These are phyloP conservation scores for Paramecium bursaria DNA, from an alignment of 73 alveolate genomes.

Conservation along the genomic window DNA sequence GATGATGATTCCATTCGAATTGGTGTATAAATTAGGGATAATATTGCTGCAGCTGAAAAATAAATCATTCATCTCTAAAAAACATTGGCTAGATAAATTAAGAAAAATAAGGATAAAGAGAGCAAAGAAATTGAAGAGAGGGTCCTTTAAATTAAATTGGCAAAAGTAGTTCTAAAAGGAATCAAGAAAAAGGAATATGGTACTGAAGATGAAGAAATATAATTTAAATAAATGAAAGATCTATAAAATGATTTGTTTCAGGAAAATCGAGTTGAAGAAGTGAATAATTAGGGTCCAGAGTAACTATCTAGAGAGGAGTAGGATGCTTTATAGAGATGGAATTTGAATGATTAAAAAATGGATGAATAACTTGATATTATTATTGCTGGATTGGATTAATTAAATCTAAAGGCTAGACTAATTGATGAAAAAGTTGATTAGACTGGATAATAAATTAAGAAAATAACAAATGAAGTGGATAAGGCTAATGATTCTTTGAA, in stretches of 20 bases:
- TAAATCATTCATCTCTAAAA: too few species aligned
- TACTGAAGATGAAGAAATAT: conserved; percentile 20
- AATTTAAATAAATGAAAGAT: too few species aligned
- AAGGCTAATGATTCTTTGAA: background rate
- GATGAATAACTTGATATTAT: conserved; percentile 30
- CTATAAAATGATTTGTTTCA: too few species aligned
- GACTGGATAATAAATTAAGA: conserved; percentile 11
- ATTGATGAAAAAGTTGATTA: background rate
- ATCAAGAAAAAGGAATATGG: conserved; percentile 46
- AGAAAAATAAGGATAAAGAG: too few species aligned
- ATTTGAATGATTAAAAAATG: conserved; percentile 17
- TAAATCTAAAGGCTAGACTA: too few species aligned
- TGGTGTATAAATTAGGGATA: background rate
- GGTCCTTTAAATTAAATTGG: conserved; percentile 10
- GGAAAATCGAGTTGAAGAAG: too few species aligned
- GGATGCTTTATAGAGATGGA: conserved; percentile 17
- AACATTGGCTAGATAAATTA: too few species aligned
- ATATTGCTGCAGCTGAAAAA: background rate
- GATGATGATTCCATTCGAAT: background rate
- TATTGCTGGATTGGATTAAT: too few species aligned
- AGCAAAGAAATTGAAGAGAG: conserved; percentile 9
- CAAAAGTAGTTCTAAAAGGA: conserved; percentile 31
- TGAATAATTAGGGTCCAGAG: too few species aligned
- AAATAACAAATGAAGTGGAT: conserved; percentile 13
- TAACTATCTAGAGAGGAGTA: too few species aligned